Conservation (phyloP, 140 eudicot species). For the Ambrosia hybrid region DNA sequence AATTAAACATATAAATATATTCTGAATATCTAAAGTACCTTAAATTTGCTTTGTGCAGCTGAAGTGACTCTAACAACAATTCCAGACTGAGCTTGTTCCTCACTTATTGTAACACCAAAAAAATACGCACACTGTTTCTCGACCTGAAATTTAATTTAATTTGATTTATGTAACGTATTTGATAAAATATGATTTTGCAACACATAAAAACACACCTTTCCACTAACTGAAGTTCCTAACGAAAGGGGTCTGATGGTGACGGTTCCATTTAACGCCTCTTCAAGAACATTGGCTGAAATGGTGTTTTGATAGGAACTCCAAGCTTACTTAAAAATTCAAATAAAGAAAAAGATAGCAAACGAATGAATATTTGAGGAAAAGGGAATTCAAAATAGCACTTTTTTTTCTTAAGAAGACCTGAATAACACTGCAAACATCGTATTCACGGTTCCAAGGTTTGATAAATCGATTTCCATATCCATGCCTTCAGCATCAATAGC, state of each 20-base stretch:
- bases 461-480: slow-evolving; percentile 96
- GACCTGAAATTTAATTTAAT: slow-evolving; percentile 40
- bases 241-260: background rate
- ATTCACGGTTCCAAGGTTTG: slow-evolving; percentile 93
- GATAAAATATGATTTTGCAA: background rate
- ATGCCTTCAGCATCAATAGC: slow-evolving; percentile 93
- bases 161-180: background rate
- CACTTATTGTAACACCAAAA: slow-evolving; percentile 82
- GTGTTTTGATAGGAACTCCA: background rate
- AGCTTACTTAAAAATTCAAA: slow-evolving; percentile 54
- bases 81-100: slow-evolving; percentile 85
- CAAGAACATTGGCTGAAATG: background rate
- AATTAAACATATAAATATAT: background rate
- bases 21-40: slow-evolving; percentile 43
- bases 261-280: background rate
- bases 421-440: slow-evolving; percentile 95
- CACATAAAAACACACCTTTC: background rate
- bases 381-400: background rate
- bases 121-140: slow-evolving; percentile 90
- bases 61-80: slow-evolving; percentile 90
- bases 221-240: background rate
- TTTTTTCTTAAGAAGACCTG: slow-evolving; percentile 46
- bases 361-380: slow-evolving; percentile 15
- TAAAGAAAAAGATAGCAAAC: background rate
- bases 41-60: slow-evolving; percentile 97